Base-by-base conservation (phyloP, 257 asterid species). In the Scutellaria barbata region DNA sequence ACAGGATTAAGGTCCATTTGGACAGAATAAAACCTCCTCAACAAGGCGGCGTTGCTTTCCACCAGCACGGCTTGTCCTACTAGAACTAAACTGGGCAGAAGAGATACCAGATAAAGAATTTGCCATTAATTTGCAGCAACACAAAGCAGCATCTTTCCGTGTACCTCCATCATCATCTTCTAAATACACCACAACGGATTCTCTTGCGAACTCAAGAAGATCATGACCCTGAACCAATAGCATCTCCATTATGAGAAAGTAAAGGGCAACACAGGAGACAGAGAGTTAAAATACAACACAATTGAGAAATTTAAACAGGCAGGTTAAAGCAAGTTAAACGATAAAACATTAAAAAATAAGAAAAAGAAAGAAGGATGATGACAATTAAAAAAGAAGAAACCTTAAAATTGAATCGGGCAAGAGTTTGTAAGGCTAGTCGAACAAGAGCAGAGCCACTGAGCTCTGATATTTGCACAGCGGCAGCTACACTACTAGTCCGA, bases 81-180 rank as follows among this genome's bases (percentile, higher is more conserved):
- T 80, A 64, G 95, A 76, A 78, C 86, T 84, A 71, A 88, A 92
- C 69, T 90, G 96, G 51, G 90, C 74, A 37, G 94, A 83, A 60
- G 92, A 73, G 67, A 83, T 74, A 63, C 88, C 88, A 71, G 90
- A 87, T 64, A 92, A 85, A 77, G 98, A 92, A 88, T 90, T 95
- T 54, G 90, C 87, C 81, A 92, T 88, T 66, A 95, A 78, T 73
- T 87, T 89, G 86, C 97, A 95, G 90, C 99, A 95, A 84, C 99
- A 95, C 30, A 95, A 81, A 7, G 98, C 99, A 76, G 99, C 98
- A 81, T 92, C 97, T 86, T 92, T 95, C 69, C 99, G 80, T 74
- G 97, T 95, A 52, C 84, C 89, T 77, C 99, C 96, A 74, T 92
- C 98, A 59, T 95, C 99, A 51, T 95, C 99, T 81, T 92, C 98